A percentile compares a stretch with the other conserved stretches of the same genome.
Evolutionary conservation across 2,329 filamentous ascomycete species (phyloP).

Genomic region (Aspergillus aculeatus): DNA sequence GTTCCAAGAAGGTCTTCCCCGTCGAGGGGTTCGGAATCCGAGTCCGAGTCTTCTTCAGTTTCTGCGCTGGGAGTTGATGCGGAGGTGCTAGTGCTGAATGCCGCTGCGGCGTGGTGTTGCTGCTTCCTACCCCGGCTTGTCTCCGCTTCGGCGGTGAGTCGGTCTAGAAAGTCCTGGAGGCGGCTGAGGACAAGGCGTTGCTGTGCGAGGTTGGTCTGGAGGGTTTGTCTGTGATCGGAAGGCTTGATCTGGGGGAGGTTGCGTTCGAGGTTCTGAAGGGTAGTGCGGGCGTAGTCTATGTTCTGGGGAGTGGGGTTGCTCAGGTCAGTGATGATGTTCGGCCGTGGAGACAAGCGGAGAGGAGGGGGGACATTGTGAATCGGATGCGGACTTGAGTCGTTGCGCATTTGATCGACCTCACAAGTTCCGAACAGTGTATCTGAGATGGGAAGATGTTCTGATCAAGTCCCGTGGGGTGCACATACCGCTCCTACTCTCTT

Average conservation of each 20-base stretch:
- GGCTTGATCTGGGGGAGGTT: conserved; percentile 41
- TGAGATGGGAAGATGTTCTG: too few relatives aligned
- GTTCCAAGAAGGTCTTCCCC: conserved; percentile 20
- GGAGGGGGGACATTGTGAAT: neutral
- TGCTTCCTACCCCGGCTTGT: neutral
- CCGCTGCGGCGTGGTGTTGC: conserved; percentile 5
- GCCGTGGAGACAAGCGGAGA: neutral
- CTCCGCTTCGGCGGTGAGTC: conserved; percentile 29
- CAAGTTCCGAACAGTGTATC: neutral
- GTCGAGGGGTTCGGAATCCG: conserved; percentile 11
- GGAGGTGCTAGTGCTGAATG: conserved; percentile 6
- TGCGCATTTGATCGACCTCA: neutral
- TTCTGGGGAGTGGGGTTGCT: conserved; percentile 30
- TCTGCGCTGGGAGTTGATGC: conserved; percentile 17
- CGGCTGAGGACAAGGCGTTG: conserved; percentile 37
- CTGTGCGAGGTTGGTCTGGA: conserved; percentile 40
- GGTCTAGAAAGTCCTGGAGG: conserved; percentile 34
- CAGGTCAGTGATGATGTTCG: conserved; percentile 1
- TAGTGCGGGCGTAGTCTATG: conserved; percentile 45
- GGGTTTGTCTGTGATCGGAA: conserved; percentile 38
- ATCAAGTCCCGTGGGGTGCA: neutral
- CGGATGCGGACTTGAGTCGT: neutral
- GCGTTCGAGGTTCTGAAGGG: conserved; percentile 43
- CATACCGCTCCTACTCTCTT: conserved; percentile 43
- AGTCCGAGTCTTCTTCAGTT: conserved; percentile 24